Evolutionary conservation across 2,329 filamentous ascomycete genomes (phyloP).

Genomic region (Diaporthe nobilis): DNA sequence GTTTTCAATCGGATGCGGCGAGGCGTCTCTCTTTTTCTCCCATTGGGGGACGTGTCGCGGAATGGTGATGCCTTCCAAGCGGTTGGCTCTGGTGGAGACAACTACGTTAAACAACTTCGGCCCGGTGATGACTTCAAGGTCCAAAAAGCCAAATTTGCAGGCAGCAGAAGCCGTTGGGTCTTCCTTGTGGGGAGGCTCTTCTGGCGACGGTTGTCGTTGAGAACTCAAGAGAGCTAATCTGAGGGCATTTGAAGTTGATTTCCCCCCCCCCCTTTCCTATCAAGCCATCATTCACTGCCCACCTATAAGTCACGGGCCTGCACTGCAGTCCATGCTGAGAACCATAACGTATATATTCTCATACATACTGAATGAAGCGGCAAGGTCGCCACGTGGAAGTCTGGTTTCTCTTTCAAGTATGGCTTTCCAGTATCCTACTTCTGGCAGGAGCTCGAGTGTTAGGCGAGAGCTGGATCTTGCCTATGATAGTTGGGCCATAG

Average conservation of each 20-base stretch:
- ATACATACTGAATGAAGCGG: background rate
- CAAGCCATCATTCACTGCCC: background rate
- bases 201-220: slow-evolving; percentile 53
- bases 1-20: slow-evolving; percentile 58
- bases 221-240: slow-evolving; percentile 60
- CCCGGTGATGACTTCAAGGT: slow-evolving; percentile 55
- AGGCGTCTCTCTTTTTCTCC: background rate
- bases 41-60: background rate
- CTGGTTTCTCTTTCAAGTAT: background rate
- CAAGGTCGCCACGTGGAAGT: background rate
- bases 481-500: too few relatives aligned
- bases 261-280: background rate
- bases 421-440: background rate
- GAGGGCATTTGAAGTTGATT: slow-evolving; percentile 49
- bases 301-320: background rate
- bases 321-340: background rate
- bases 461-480: background rate
- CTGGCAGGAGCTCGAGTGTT: background rate
- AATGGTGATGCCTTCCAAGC: slow-evolving; percentile 10
- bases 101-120: slow-evolving; percentile 40
- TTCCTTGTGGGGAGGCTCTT: slow-evolving; percentile 26
- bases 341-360: background rate
- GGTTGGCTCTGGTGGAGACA: slow-evolving; percentile 23
- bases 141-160: slow-evolving; percentile 60
- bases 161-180: slow-evolving; percentile 48